Evolutionary conservation across 768 basidiomycete genomes (phyloP), one percentile per base, ranked within the genome.

Genomic region (Russula sp.): DNA sequence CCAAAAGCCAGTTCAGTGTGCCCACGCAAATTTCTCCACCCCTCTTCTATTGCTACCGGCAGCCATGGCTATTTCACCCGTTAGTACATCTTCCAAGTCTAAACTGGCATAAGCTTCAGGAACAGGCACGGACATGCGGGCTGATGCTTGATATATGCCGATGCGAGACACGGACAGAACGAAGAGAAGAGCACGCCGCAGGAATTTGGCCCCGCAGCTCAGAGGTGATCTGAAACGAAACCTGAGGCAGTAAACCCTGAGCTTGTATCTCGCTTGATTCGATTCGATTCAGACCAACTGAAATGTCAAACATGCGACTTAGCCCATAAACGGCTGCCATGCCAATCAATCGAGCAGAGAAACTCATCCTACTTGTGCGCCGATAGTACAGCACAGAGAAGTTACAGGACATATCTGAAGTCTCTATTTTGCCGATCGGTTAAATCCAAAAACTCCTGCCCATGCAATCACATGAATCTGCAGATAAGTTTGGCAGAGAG

Each of bases 371-470:
- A 29, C 11, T 36, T 36, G 25, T 10, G 1, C 8, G 4, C 43
- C 18, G 9, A n/a, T 50, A 3, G 35, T 8, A 38, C 22, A 38
- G 10, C 18, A 8, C 7, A 20, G 7, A 25, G 10, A 16, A 25
- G 32, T 66, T 72, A 87, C 59, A 88, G 72, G 32, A 88, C 84
- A 67, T 88, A 89, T 74, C 88, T 77, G 72, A 86, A 88, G 56
- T 87, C 85, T 10, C 81, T 77, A 66, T 89, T 89, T 70, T 88
- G 83, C 35, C 73, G 75, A 68, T 90, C 88, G 1, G 88, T 90
- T 66, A 89, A 72, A 68, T 90, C 88, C 73, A 88, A 70, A 69
- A 82, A 86, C 77, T 82, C 86, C 85, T 88, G 56, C 42, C 58
- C 16, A 42, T 52, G 34, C 10, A 56, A 60, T 55, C 64, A 61